Evolutionary conservation across 805 yeast species (phyloP).

Genomic region (Grigorovia jiainica): DNA sequence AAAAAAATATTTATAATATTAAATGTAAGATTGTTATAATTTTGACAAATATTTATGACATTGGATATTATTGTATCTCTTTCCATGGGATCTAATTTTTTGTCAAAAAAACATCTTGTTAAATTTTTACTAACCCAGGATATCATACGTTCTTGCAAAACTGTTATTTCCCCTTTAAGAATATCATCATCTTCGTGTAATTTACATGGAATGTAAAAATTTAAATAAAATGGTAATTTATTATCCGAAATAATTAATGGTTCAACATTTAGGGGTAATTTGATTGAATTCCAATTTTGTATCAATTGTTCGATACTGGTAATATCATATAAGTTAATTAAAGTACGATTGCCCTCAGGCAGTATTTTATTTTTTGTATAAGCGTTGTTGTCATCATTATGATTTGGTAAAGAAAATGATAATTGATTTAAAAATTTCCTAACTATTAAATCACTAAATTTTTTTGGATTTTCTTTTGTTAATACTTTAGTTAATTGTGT

Average conservation of each 20-base stretch:
- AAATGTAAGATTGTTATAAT: conserved; percentile 5
- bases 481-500: conserved; percentile 8
- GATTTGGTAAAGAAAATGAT: no score
- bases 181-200: no score
- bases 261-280: conserved; percentile 13
- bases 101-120: conserved; percentile 10
- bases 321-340: conserved; percentile 8
- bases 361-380: no score
- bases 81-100: conserved; percentile 3
- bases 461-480: conserved; percentile 5
- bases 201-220: no score
- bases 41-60: conserved; percentile 8
- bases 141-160: conserved; percentile 3
- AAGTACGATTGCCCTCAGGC: no score
- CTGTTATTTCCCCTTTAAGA: no score
- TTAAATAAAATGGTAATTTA: neutral
- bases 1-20: conserved; percentile 9
- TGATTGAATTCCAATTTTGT: conserved; percentile 11
- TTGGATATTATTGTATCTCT: conserved; percentile 2
- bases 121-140: conserved; percentile 13
- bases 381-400: no score
- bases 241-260: conserved; percentile 3
- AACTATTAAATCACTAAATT: conserved; percentile 4
- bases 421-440: conserved; percentile 1
- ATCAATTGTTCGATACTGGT: conserved; percentile 11